A percentile compares a stretch with the other conserved stretches of the same genome.
Conservation (phyloP, 1,139 yeast genomes). For the Taphrina wiesneri region DNA sequence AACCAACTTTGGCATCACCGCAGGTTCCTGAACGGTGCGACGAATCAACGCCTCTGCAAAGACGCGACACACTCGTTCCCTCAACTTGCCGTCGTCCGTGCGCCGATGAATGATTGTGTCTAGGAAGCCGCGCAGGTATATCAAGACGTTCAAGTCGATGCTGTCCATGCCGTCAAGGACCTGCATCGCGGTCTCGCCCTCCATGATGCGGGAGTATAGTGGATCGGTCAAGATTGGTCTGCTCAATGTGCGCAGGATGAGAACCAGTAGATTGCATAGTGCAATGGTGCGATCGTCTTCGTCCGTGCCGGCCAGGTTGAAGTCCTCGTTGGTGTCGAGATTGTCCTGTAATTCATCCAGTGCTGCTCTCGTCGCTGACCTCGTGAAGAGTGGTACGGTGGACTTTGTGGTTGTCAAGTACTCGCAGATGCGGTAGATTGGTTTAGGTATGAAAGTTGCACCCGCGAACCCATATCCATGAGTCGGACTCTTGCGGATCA, state of each 20-base stretch:
- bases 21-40: neutral
- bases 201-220: constrained; percentile 14
- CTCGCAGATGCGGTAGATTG: constrained; percentile 32
- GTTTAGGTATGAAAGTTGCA: constrained; percentile 16
- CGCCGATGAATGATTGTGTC: neutral
- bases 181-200: constrained; percentile 2
- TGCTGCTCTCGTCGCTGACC: neutral
- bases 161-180: constrained; percentile 27
- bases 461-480: neutral
- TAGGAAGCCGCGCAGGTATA: constrained; percentile 30
- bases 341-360: constrained; percentile 8
- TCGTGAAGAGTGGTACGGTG: neutral
- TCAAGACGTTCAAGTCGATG: constrained; percentile 24
- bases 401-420: neutral
- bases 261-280: constrained; percentile 4
- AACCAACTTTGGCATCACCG: neutral
- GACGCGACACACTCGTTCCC: neutral
- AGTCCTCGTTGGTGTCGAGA: constrained; percentile 13
- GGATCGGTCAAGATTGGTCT: constrained; percentile 22
- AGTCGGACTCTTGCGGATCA: neutral
- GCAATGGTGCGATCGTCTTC: neutral
- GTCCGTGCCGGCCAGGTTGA: neutral
- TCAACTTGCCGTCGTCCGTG: neutral
- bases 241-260: constrained; percentile 16
- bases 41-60: neutral